Evolutionary conservation across 2,329 filamentous ascomycete species (phyloP), one percentile per base, ranked within the genome.

Genomic region (Xylariomycetidae sp.): DNA sequence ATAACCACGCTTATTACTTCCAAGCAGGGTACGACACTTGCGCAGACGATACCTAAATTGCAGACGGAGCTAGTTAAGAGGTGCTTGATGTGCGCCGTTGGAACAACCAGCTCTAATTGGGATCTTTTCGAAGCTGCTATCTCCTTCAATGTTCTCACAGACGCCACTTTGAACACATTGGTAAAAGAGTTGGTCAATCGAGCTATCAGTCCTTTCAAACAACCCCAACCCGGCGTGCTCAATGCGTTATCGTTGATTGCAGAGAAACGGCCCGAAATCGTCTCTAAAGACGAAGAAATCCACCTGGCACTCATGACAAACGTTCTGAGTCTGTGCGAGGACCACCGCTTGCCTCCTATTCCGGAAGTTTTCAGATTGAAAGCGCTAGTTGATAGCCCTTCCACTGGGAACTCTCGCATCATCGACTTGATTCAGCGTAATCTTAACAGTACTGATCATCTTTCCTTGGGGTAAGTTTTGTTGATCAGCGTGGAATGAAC

Each of bases 371-470:
- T 53, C 2, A 50, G 54, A 0, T 50, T 80, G 15, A 69, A 64
- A 10, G 51, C 61, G 0, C 51, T 72, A 2, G 47, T 80, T 11
- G 69, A 75, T 18, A 58, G 54, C 6, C 59, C 66, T 12, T 54
- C 56, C 0, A 53, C 57, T n/a, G 62, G 60, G 11, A 63, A 62
- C 9, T 56, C 66, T 2, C 68, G 71, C 3, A 54, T 73, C 12
- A 48, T 72, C 16, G 61, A 59, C 6, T 70, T 81, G 6, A 67
- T 81, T 6, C 70, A 74, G 36, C 61, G 66, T 13, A 77, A 77
- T 29, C 60, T 81, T 3, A 69, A 77, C 34, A 59, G 53, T 8
- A 70, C 66, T 2, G 61, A 61, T 1, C 49, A 63, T 1, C 62
- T 66, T 12, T 77, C 74, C 2, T 54, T 81, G 2, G 63, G 66